Evolutionary conservation across 2,329 filamentous ascomycete species (phyloP).

Genomic region (Dryadomyces quercus-mongolicae): DNA sequence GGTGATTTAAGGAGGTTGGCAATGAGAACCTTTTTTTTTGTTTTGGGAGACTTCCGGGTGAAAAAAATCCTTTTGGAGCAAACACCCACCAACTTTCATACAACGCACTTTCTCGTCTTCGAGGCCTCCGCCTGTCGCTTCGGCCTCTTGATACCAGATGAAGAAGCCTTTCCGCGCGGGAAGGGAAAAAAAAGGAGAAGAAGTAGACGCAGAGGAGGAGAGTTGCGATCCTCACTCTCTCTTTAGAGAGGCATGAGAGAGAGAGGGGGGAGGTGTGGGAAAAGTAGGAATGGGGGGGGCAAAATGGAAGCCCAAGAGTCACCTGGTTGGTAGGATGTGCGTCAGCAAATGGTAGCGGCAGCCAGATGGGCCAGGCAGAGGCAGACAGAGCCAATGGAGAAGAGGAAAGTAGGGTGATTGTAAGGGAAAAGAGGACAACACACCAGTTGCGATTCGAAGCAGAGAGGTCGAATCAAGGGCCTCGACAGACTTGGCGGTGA

Average conservation of each 20-base stretch:
- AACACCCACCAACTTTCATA: background rate
- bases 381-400: background rate
- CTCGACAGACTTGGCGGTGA: background rate
- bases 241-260: background rate
- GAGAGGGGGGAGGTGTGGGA: background rate
- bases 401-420: background rate
- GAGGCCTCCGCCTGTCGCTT: background rate
- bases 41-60: too few species aligned
- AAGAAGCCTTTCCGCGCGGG: background rate
- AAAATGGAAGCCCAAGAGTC: background rate
- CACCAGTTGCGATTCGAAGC: background rate
- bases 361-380: background rate
- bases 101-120: too few species aligned
- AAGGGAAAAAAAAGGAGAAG: background rate
- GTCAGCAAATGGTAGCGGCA: background rate
- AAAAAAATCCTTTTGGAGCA: background rate
- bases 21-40: background rate
- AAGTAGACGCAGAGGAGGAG: background rate
- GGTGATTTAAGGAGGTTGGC: background rate
- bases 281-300: background rate
- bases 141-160: background rate
- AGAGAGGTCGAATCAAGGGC: background rate
- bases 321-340: background rate
- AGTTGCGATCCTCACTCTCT: background rate
- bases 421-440: slow-evolving; percentile 1